Conservation (phyloP, 2,329 filamentous ascomycete genomes). For the Fusarium goolgardi region DNA sequence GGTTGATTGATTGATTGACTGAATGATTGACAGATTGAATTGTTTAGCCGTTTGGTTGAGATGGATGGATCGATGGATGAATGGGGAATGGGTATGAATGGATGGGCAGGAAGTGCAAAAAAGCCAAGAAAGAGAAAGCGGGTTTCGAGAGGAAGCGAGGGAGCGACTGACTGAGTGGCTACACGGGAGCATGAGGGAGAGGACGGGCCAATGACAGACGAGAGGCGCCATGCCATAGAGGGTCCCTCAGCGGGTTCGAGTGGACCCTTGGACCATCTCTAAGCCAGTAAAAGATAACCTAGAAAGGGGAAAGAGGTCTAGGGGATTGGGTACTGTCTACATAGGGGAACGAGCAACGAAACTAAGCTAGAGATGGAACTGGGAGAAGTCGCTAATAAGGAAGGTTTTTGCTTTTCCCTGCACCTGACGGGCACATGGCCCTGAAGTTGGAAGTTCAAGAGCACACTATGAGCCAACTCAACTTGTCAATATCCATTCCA, state of each 20-base stretch:
- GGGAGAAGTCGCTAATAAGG: conserved; percentile 7
- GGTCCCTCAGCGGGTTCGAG: conserved; percentile 26
- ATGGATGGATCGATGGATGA: conserved; percentile 35
- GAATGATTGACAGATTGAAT: conserved; percentile 13
- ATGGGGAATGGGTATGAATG: conserved; percentile 25
- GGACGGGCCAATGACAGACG: conserved; percentile 39
- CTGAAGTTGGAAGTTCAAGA: conserved; percentile 2
- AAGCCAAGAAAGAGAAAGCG: conserved; percentile 40
- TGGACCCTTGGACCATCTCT: neutral
- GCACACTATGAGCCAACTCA: neutral
- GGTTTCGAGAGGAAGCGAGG: conserved; percentile 38
- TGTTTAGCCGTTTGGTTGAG: conserved; percentile 25
- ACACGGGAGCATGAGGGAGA: conserved; percentile 29
- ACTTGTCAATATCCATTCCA: neutral
- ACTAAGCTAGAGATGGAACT: conserved; percentile 27
- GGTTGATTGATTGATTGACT: conserved; percentile 13
- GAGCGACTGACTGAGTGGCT: conserved; percentile 39
- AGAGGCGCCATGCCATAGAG: conserved; percentile 34
- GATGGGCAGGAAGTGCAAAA: conserved; percentile 40
- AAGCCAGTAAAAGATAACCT: conserved; percentile 24
- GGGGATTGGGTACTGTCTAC: neutral
- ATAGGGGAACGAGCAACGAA: neutral
- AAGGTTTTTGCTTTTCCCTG: conserved; percentile 33
- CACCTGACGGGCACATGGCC: conserved; percentile 6
- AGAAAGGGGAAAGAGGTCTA: conserved; percentile 31